These are phyloP conservation scores for Aurinia saxatilis DNA, from an alignment of 345 rosid genomes.

Conservation along the genomic window DNA sequence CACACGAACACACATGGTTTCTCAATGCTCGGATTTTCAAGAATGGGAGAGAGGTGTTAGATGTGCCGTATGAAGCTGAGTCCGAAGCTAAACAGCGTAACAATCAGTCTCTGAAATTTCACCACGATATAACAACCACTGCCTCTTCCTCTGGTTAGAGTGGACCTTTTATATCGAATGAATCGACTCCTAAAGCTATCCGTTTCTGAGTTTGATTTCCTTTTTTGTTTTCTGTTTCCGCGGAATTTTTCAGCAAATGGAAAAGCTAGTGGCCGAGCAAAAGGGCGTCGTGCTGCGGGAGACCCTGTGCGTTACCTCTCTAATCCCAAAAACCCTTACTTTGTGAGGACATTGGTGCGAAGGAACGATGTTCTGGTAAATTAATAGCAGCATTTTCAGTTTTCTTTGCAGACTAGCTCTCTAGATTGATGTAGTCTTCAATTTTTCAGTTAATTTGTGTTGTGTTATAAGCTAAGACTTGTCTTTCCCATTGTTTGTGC, in stretches of 20 bases:
- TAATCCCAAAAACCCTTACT: constrained; percentile 8
- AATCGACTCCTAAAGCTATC: neutral
- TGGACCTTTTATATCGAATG: neutral
- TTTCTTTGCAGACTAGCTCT: neutral
- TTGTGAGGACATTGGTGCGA: constrained; percentile 3
- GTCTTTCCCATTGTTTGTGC: neutral
- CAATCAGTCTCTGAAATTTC: neutral
- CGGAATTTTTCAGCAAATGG: constrained; percentile 3
- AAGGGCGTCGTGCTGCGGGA: neutral
- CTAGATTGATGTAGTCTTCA: no score
- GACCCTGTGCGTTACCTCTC: constrained; percentile 15
- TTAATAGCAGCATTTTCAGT: neutral
- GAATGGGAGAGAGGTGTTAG: neutral
- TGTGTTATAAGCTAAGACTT: neutral
- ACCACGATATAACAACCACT: neutral
- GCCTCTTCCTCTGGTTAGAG: constrained; percentile 8
- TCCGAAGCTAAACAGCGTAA: neutral
- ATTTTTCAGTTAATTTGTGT: neutral
- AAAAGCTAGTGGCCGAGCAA: neutral
- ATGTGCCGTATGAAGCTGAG: neutral
- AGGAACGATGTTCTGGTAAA: constrained; percentile 13
- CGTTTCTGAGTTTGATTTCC: neutral
- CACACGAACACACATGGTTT: neutral
- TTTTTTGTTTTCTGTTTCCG: neutral
- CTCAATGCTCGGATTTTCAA: constrained; percentile 1